phyloP scores from a whole-genome alignment of 805 yeast species.

The Starmerella davenportii region DNA sequence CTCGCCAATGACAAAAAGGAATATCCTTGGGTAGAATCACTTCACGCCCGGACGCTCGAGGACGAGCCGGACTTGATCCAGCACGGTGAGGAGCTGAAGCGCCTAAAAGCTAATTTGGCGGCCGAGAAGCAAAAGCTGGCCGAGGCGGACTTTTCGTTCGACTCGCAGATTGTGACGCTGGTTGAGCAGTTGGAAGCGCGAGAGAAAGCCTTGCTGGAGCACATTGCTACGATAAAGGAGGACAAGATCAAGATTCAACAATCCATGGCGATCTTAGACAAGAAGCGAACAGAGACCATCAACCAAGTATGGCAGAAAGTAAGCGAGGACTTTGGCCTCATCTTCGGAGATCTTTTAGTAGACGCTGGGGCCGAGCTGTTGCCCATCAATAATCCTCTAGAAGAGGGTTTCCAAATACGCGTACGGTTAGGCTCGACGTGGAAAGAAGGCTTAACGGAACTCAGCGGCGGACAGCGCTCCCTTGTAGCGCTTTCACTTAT shows the following conservation, averaged over 20 bases:
- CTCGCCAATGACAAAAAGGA: neutral
- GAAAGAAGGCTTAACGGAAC: slow-evolving; percentile 88
- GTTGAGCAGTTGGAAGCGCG: slow-evolving; percentile 13
- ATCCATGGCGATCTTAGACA: slow-evolving; percentile 66
- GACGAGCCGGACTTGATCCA: neutral
- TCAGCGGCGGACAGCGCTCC: slow-evolving; percentile 95
- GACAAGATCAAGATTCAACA: slow-evolving; percentile 76
- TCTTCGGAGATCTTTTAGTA: slow-evolving; percentile 75
- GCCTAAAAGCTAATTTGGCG: slow-evolving; percentile 3
- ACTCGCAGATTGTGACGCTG: slow-evolving; percentile 8
- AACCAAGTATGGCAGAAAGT: slow-evolving; percentile 76
- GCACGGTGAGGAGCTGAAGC: slow-evolving; percentile 3
- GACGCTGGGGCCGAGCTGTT: slow-evolving; percentile 77
- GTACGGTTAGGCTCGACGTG: slow-evolving; percentile 83
- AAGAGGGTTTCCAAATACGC: slow-evolving; percentile 77
- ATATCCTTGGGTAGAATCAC: neutral
- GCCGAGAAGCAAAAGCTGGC: slow-evolving; percentile 4
- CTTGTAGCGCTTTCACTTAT: slow-evolving; percentile 82
- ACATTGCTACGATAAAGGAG: slow-evolving; percentile 26
- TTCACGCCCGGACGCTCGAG: neutral
- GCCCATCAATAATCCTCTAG: slow-evolving; percentile 51
- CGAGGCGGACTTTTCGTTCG: neutral
- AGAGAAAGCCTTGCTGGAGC: slow-evolving; percentile 10
- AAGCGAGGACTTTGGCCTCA: slow-evolving; percentile 71
- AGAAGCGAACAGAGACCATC: slow-evolving; percentile 67